phyloP scores from a whole-genome alignment of 1,284 basidiomycete genomes.

The Microbotryum scabiosae region DNA sequence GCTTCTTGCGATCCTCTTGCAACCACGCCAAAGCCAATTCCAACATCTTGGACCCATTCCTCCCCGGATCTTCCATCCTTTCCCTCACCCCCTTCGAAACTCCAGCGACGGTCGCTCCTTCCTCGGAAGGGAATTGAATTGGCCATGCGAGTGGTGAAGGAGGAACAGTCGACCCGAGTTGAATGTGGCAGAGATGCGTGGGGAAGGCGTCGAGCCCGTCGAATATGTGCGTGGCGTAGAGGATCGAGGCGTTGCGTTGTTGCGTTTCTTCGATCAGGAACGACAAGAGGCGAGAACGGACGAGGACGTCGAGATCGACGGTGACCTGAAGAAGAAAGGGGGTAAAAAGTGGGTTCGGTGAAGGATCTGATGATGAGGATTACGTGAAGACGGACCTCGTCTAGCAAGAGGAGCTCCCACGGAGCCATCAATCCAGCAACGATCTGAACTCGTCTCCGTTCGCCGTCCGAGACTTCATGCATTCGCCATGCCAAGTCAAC shows the following conservation, averaged over 20 bases:
- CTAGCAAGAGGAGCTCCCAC: constrained; percentile 87
- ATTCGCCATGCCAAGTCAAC: constrained; percentile 75
- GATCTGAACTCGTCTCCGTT: constrained; percentile 85
- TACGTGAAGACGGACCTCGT: constrained; percentile 55
- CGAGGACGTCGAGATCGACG: constrained; percentile 95
- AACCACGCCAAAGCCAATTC: constrained; percentile 73
- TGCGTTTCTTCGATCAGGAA: constrained; percentile 82
- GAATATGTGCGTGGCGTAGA: constrained; percentile 95
- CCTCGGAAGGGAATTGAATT: constrained; percentile 34
- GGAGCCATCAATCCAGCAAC: constrained; percentile 94
- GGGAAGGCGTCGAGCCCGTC: constrained; percentile 81
- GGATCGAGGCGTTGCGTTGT: constrained; percentile 71
- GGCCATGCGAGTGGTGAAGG: constrained; percentile 62
- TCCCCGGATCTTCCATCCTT: constrained; percentile 31
- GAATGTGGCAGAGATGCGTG: constrained; percentile 82
- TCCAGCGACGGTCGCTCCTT: constrained; percentile 15
- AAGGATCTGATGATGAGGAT: not conserved
- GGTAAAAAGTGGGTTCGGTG: not conserved
- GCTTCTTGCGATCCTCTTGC: constrained; percentile 63
- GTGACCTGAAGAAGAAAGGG: constrained; percentile 54
- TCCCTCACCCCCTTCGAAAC: constrained; percentile 25
- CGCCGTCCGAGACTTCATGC: constrained; percentile 80
- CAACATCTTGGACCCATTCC: constrained; percentile 52
- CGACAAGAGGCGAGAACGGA: constrained; percentile 77
- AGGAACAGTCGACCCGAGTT: constrained; percentile 61